Base-by-base conservation (phyloP, 495 filamentous ascomycete genomes). In the Diplogelasinospora grovesii region DNA sequence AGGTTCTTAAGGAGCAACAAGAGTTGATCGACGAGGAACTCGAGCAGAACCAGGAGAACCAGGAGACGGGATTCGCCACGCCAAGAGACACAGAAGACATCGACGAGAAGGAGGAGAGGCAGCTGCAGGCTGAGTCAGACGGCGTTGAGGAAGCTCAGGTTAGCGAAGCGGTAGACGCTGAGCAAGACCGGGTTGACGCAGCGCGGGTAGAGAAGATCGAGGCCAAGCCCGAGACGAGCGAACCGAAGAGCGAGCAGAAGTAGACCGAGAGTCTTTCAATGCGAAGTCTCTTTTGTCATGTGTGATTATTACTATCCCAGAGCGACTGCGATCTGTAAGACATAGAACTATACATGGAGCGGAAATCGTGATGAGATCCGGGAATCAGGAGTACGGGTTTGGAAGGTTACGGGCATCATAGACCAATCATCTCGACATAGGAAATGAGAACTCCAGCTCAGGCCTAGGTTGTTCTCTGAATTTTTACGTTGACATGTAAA, bases 1-100 rank as follows among this genome's bases (percentile, higher is more conserved):
- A 99, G 73, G 92, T 99, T 6, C 75, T 99, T 53, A 93, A 87
- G 77, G 92, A 99, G 69, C 92, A 99, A 68, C 86, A 99, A 58
- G 92, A 97, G 52, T 77, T 99, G 36, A 99, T 99, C 50, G 78
- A 95, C 43, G 93, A 97, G 66, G 92, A 99, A 69, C 90, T 89
- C 46, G 76, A 90, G 68, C 89, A 97, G 69, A 81, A 82, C 60
- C 75, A 83, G 59, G 78, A 80, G 68, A 82, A 79, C 64, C 77
- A 80, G 53, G 75, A 70, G 49, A 71, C 64, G 15, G 79, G 53
- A 64, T 82, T 58, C 72, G 88, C 77, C 69, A 95, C 71, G 63
- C 73, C 64, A 60, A 87, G 71, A 70, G 74, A 98, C 52, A 90
- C 89, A 24, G 90, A 98, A 45, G 79, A 96, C 60, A 90, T 85